Evolutionary conservation across 2,329 filamentous ascomycete genomes (phyloP), one percentile per base, ranked within the genome.

Genomic region (Rhexocercosporidium sp.): DNA sequence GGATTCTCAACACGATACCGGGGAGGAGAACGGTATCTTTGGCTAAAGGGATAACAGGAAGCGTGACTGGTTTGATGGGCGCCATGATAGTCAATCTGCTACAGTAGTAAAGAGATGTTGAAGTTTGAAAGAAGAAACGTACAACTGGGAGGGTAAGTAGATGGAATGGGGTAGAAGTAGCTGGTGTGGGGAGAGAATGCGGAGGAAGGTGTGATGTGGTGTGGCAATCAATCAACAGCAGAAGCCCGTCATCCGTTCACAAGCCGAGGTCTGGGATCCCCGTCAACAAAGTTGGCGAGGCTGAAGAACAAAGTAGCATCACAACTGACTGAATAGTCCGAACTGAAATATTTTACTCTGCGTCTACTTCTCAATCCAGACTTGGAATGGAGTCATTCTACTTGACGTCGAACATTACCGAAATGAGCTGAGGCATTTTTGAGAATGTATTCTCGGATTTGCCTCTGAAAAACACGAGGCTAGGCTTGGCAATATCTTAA

Each of bases 41-140:
- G 62, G 93, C 88, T 51, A 98, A 87, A 44, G 94, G 92, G 72
- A 98, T 91, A 74, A 98, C 82, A 54, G 95, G 92, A 39, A 97
- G 79, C 31, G 73, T 77, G 22, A 69, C 66, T 14, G 71, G 47
- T 64, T 70, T 73, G 27, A 46, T 54, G 11, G 70, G 69, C 29
- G 73, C 69, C 73, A 75, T 75, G 16, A 22, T 70, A 34, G 31
- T 41, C 20, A 34, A 29, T 37, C 18, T n/a, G 47, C 47, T 20
- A 34, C 49, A 41, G 44, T 39, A 7, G 29, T 18, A 29, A 18
- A 14, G 27, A 14, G 22, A 46, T 64, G 7, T 12, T 18, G 27
- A 47, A 59, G 39, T n/a, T 14, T 31, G 3, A 25, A 22, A 34
- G 31, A 39, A 16, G 31, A 14, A 37, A 37, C 3, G 6, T 9